phyloP scores from a whole-genome alignment of 257 asterid genomes.

The Solanum verrucosum region DNA sequence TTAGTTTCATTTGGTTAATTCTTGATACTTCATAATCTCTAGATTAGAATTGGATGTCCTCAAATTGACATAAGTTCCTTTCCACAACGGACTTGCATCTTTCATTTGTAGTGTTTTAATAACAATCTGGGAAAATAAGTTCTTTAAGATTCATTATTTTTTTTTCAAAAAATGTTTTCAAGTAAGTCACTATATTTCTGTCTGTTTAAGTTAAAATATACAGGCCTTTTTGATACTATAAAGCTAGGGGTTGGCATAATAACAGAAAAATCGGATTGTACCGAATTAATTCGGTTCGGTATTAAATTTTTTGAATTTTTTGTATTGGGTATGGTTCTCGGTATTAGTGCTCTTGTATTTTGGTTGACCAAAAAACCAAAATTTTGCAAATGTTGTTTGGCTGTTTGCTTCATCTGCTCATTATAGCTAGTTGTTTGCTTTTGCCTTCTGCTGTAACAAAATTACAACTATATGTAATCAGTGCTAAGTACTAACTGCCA shows the following conservation, averaged over 20 bases:
- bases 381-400: not conserved
- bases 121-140: not conserved
- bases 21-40: not conserved
- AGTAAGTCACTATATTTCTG: not conserved
- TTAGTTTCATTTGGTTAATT: not conserved
- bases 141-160: not conserved
- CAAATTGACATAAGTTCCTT: not conserved
- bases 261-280: not conserved
- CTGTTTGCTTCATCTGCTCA: not conserved
- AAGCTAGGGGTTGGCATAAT: not conserved
- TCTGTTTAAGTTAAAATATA: not conserved
- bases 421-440: not conserved
- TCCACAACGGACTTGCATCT: not conserved
- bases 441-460: not conserved
- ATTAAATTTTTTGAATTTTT: not conserved
- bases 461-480: not conserved
- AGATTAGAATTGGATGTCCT: not conserved
- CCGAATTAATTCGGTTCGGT: not conserved
- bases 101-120: not conserved
- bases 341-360: not conserved
- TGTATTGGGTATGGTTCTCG: not conserved
- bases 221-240: not conserved
- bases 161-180: not conserved
- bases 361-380: not conserved
- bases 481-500: not conserved